Evolutionary conservation across 306 rosid species (phyloP), one percentile per base, ranked within the genome.

Genomic region (Inga laurina): DNA sequence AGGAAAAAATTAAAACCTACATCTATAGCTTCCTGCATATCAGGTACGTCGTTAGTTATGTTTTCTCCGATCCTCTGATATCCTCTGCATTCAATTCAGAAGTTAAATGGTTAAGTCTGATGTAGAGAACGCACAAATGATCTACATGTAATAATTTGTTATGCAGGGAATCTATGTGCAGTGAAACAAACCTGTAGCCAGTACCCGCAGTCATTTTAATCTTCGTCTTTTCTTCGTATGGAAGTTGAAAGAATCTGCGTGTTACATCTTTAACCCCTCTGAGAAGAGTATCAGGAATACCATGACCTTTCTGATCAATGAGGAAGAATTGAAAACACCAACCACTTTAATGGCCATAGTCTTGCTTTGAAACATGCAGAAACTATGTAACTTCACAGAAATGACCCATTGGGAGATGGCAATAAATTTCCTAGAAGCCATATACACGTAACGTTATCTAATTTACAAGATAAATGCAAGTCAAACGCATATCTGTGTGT

Each of bases 11-110:
- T 30, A 57, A 72, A 79, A 88, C 97, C 72, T 89, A 92, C 99
- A 84, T 96, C 99, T 71, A 96, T 92, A 22, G 99, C 98, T 88
- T 96, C 99, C 51, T 96, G 99, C 83, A 93, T 87, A 84, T 94
- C 99, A 8, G 93, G 97, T 45, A 83, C 86, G 59, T 94, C 99
- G 89, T 91, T 66, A 10, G 98, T 96, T 72, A 96, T 81, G 78
- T 96, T 94, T 81, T 92, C 93, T 85, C 99, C 94, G 21, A 90
- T 46, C 88, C 88, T 90, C 82, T 93, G 88, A 75, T 96, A 96
- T 82, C 99, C 98, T 85, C 97, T 96, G 92, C 90, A 89, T 39
- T 74, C 76, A 83, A 88, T 39, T 74, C 72, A 83, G 34, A 82
- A 69, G 45, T 65, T 76, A 22, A 39, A 30, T 10, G 24, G 35